Evolutionary conservation across 805 yeast genomes (phyloP), one percentile per base, ranked within the genome.

Genomic region (Candida taoyuanica): DNA sequence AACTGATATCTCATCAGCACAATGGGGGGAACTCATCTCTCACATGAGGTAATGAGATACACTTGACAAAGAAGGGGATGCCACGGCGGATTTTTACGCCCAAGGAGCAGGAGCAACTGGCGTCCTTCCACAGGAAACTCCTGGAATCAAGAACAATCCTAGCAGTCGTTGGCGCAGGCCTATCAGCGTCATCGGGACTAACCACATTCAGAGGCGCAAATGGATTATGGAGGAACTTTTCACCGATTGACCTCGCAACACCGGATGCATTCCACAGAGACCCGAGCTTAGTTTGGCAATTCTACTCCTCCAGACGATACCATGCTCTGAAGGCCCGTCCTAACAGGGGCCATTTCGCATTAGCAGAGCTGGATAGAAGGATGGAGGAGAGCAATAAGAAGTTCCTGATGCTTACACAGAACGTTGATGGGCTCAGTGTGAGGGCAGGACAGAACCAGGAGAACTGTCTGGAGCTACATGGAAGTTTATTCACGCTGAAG

Each of bases 271-370:
- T 88, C 57, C 74, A 78, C 42, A 66, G 68, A 15, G 89, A 87
- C 55, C 95, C 96, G 0, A 85, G 85, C 0, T 65, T 86, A 8
- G 96, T 88, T 7, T 87, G 96, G 96, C 91, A 85, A 55, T 87
- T 84, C 52, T 87, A 88, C 59, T 69, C 86, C 5, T 76, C 76
- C 58, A 63, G 94, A 44, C 57, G 96, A 31, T 69, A 63, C 33
- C 66, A 66, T 34, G 89, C 95, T 0, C 62, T 85, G 36, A 60
- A 60, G 31, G 86, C 91, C 0, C 59, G 53, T 34, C 96, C 96
- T 0, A 87, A 87, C 52, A 58, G 53, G 8, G 95, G 91, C 1
- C 96, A 87, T 55, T 55, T 53, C 34, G 82, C 88, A 3, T 60
- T 87, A 33, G 81, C 91, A 0, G 69, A 71, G 54, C 65, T 88